Percentiles rank a stretch among this genome's conserved stretches.
Conservation (phyloP, 2,329 filamentous ascomycete species). For the Pyrenophora tritici-repentis region DNA sequence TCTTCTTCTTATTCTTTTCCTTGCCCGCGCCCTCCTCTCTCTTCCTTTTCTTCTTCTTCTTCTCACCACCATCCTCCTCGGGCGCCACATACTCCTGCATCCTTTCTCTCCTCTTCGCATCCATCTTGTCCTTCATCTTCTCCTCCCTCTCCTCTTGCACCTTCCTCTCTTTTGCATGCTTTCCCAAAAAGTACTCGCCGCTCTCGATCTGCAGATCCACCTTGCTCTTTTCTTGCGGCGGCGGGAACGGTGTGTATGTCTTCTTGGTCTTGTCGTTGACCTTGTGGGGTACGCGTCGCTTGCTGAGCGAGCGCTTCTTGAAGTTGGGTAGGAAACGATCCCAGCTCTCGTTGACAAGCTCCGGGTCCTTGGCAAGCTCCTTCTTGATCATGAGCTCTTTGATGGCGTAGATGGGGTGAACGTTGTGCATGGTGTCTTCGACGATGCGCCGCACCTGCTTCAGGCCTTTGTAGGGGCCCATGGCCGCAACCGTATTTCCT, state of each 20-base stretch:
- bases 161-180: slow-evolving; percentile 87
- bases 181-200: slow-evolving; percentile 94
- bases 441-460: slow-evolving; percentile 86
- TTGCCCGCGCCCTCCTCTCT: slow-evolving; percentile 57
- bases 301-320: slow-evolving; percentile 88
- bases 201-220: slow-evolving; percentile 96
- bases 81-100: slow-evolving; percentile 87
- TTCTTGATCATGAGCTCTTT: slow-evolving; percentile 95
- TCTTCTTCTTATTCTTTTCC: slow-evolving; percentile 52
- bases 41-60: slow-evolving; percentile 54
- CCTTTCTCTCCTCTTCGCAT: slow-evolving; percentile 82
- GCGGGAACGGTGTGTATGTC: slow-evolving; percentile 95
- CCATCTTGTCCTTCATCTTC: slow-evolving; percentile 84
- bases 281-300: slow-evolving; percentile 78
- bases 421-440: slow-evolving; percentile 95
- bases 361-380: slow-evolving; percentile 87
- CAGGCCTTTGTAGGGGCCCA: slow-evolving; percentile 90
- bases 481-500: slow-evolving; percentile 89
- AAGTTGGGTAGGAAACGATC: slow-evolving; percentile 96
- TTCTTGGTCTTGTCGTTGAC: slow-evolving; percentile 95
- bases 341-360: slow-evolving; percentile 87
- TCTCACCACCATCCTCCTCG: slow-evolving; percentile 68
- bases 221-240: slow-evolving; percentile 97
- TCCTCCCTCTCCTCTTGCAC: slow-evolving; percentile 79
- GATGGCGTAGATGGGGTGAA: slow-evolving; percentile 89